Percentiles rank a stretch among this genome's conserved stretches.
Evolutionary conservation across 805 yeast species (phyloP).

Genomic region (Hanseniaspora meyeri): DNA sequence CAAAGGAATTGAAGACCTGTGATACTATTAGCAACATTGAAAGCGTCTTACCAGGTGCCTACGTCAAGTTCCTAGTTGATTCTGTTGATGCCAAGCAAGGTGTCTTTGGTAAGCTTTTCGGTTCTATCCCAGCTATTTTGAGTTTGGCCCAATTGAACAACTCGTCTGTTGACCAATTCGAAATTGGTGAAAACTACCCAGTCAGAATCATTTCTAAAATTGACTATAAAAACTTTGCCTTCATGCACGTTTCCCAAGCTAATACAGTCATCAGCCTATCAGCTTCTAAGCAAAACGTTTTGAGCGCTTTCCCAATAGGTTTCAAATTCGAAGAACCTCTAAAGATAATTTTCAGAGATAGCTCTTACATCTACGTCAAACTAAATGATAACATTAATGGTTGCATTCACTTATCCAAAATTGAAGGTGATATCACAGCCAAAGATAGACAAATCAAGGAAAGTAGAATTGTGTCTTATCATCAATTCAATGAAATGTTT

Average conservation of each 20-base stretch:
- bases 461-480: constrained; percentile 68
- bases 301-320: constrained; percentile 72
- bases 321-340: constrained; percentile 33
- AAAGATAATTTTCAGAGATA: constrained; percentile 45
- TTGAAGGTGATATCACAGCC: constrained; percentile 33
- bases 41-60: constrained; percentile 73
- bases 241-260: constrained; percentile 47
- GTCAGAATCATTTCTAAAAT: constrained; percentile 57
- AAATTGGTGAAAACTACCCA: constrained; percentile 54
- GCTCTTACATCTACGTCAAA: constrained; percentile 43
- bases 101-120: constrained; percentile 57
- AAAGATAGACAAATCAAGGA: constrained; percentile 52
- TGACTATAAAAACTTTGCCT: constrained; percentile 39
- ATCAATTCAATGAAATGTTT: constrained; percentile 52
- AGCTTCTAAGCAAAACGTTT: constrained; percentile 25
- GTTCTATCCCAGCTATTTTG: constrained; percentile 60
- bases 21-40: constrained; percentile 59
- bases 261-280: constrained; percentile 39
- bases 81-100: constrained; percentile 47
- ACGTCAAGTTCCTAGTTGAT: constrained; percentile 60
- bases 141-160: constrained; percentile 53
- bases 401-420: constrained; percentile 65
- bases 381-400: constrained; percentile 50
- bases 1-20: constrained; percentile 34
- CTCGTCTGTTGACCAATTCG: constrained; percentile 42